Base-by-base conservation (phyloP, 2,329 filamentous ascomycete species). In the Plectosphaerella sp. region DNA sequence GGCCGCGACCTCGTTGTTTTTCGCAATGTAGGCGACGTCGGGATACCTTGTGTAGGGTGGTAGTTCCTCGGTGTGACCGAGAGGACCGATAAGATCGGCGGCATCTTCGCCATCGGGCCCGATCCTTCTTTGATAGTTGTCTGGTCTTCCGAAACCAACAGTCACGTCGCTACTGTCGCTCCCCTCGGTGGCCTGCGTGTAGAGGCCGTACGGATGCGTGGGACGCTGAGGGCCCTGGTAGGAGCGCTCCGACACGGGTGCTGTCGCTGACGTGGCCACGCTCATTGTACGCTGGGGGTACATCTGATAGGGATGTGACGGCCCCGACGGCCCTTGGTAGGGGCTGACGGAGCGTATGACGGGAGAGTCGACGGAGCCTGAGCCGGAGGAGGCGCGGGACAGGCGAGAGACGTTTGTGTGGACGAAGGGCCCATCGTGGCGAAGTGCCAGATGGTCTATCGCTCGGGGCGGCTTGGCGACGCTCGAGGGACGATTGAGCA, bases 21-120 rank as follows among this genome's bases (percentile, higher is more conserved):
- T 91, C 75, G 67, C 80, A 64, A 64, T 79, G 68, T 71, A 86
- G 1, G 75, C 75, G 52, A 90, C 87, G 49, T 95, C 89, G 3
- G 92, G 90, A 68, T 95, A 97, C 66, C 91, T 80, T 14, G 90
- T 89, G 65, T 97, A 97, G 1, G 93, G 93, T 12, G 93, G 93
- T 16, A 97, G 74, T 67, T 96, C 90, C 68, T 97, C 93, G 1
- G 88, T 87, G 64, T 97, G 91, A 1, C 92, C 92, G 62, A 96
- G 84, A 1, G 88, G 89, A 1, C 91, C 91, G 49, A 97, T 87
- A 50, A 97, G 83, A 65, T 92, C 91, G 46, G 87, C 90, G n/a
- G 82, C 75, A 60, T 96, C 92, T 69, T 96, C 91, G 49, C 90
- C 90, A 52, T 91, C 88, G 0, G 89, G 87, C 0, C 88, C 89